Base-by-base conservation (phyloP, 2,329 filamentous ascomycete genomes). In the Fusarium annulatum region DNA sequence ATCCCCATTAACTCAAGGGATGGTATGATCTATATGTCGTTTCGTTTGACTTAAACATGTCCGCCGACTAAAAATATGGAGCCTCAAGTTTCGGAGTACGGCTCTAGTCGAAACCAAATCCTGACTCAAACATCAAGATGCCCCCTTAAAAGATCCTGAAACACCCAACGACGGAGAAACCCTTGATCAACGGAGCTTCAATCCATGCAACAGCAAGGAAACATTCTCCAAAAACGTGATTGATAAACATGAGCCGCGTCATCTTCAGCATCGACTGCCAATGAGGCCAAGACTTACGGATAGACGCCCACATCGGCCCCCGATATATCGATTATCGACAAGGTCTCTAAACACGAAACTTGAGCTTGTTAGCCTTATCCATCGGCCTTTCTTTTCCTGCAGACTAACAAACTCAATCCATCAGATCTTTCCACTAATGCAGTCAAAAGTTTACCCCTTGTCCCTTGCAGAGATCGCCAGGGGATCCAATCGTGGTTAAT, bases 361-460 rank as follows among this genome's bases (percentile, higher is more conserved):
- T 52, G 53, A 67, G 49, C 63, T 64, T 63, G 57, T 64, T 64
- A 38, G 69, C 55, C 51, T 49, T 36, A 43, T 21, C 38, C 65
- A 61, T 72, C 64, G 67, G 72, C 51, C 30, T 61, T 53, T 71
- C 68, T 66, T 57, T 68, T 41, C 55, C 23, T 57, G 41, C 30
- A 52, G 49, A 64, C 33, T 33, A 28, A 55, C 23, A 52, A 56
- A 69, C 36, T 39, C 23, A 64, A 56, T 30, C 61, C 61, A 45
- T 41, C 56, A 70, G 65, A 78, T 78, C 71, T 77, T 77, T 77
- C 68, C 72, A 73, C 71, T 72, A 76, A 77, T 41, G 60, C 67
- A 76, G 64, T 60, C 23, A 26, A 72, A 39, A 36, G 36, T 28
- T 65, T 55, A 10, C 55, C 33, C 48, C 52, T 70, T 61, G 58